Base-by-base conservation (phyloP, 257 asterid genomes). In the Thymus mandschuricus region DNA sequence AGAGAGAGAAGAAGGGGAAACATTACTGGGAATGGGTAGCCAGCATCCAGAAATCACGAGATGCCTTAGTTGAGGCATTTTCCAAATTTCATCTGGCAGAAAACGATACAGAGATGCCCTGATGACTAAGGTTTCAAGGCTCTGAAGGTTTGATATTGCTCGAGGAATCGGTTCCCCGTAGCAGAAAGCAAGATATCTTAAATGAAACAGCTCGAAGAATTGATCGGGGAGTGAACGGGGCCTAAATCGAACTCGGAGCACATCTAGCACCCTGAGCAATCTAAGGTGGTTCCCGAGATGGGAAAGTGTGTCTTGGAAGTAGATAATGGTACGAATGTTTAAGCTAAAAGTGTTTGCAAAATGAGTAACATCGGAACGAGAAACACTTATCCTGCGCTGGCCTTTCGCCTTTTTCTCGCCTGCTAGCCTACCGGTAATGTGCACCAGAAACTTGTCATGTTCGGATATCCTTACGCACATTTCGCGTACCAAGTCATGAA, bases 401-500 rank as follows among this genome's bases (percentile, higher is more conserved):
- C 4, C n/a, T n/a, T 38, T 40, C 50, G 13, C 7, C 28, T 44
- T 35, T 40, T 15, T 15, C 50, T 12, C n/a, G 1, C 4, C 28
- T 10, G 10, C 8, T 56, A 2, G 10, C 66, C n/a, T 8, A 21
- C 50, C 50, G 6, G 27, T n/a, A 13, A 60, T 6, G 46, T 34
- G 46, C 46, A 60, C 10, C 8, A 61, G 51, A 13, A 41, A 15
- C 66, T 21, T 61, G 34, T 61, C 54, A 9, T 60, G 41, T 6
- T 3, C 27, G 10, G 61, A 56, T 27, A 43, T 30, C 8, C 56
- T 60, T 10, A 70, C 45, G 60, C 75, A 70, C 75, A 70, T n/a
- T 13, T 70, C 75, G 13, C 63, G 61, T 34, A 71, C 40, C 62
- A 60, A 45, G 48, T 71, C 75, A 35, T 71, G 75, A 4, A 71